A percentile compares a stretch with the other conserved stretches of the same genome.
Conservation (phyloP, 192 early-diverging fungal species). For the Rhizophagus sp. region DNA sequence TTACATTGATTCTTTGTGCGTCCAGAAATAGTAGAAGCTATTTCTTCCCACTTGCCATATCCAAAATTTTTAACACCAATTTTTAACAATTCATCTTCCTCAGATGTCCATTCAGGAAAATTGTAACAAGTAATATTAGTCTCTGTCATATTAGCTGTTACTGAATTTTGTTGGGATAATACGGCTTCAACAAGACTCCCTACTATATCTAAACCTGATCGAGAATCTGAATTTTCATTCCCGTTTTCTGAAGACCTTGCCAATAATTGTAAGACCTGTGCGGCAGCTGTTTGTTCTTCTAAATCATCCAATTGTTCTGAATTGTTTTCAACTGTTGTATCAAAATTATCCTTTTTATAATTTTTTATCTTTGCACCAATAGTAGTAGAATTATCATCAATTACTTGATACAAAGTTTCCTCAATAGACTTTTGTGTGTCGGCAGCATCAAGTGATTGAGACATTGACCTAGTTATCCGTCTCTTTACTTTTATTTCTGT, state of each 20-base stretch:
- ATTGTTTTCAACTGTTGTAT: background rate
- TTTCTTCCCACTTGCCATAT: slow-evolving; percentile 7
- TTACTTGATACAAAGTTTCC: background rate
- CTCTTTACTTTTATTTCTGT: slow-evolving; percentile 3
- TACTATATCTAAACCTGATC: background rate
- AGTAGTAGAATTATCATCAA: background rate
- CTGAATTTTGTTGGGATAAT: background rate
- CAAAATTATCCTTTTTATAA: background rate
- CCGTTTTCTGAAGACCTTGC: background rate
- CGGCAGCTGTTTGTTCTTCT: slow-evolving; percentile 27
- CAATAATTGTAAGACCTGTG: slow-evolving; percentile 16
- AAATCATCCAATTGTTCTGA: slow-evolving; percentile 16
- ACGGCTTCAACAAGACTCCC: background rate
- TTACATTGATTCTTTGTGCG: slow-evolving; percentile 8
- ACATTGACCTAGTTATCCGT: slow-evolving; percentile 13
- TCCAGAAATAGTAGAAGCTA: background rate
- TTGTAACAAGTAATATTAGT: background rate
- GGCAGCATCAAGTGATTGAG: background rate
- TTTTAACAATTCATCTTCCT: slow-evolving; percentile 18
- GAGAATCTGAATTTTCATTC: background rate
- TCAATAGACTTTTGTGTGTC: background rate
- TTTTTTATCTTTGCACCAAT: background rate
- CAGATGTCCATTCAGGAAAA: background rate
- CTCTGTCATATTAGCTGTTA: background rate
- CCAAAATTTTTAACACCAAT: slow-evolving; percentile 5